These are phyloP conservation scores for Magnaporthiopsis incrustans DNA, from an alignment of 2,329 filamentous ascomycete genomes.

Conservation along the genomic window DNA sequence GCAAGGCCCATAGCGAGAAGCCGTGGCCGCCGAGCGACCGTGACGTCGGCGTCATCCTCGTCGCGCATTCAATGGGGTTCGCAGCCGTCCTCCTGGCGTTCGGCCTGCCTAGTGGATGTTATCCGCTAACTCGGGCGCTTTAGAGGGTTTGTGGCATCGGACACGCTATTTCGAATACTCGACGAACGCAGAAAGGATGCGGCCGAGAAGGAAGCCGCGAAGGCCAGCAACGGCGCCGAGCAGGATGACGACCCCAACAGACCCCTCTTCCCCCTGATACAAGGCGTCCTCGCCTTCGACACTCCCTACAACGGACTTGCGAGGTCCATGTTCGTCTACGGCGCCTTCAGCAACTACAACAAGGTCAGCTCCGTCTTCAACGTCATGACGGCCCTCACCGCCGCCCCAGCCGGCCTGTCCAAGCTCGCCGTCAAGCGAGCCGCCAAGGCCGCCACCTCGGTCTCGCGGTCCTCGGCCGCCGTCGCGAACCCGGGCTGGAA, in stretches of 20 bases:
- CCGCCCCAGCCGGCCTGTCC: constrained; percentile 36
- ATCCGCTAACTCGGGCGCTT: neutral
- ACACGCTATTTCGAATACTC: constrained; percentile 65
- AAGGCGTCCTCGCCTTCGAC: constrained; percentile 75
- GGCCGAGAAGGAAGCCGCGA: neutral
- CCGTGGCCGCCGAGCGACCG: constrained; percentile 73
- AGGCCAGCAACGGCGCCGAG: neutral
- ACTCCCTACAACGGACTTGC: constrained; percentile 70
- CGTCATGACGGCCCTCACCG: constrained; percentile 45
- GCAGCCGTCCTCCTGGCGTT: constrained; percentile 10
- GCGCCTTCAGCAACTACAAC: constrained; percentile 51
- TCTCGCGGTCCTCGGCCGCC: constrained; percentile 13
- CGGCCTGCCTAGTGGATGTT: neutral
- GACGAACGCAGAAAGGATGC: constrained; percentile 43
- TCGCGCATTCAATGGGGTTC: constrained; percentile 76
- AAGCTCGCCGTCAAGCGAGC: constrained; percentile 28
- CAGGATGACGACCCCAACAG: too few species aligned
- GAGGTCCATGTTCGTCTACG: constrained; percentile 52
- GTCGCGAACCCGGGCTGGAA: constrained; percentile 35
- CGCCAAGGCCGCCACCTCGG: constrained; percentile 17
- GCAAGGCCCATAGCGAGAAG: constrained; percentile 60
- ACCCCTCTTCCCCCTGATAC: constrained; percentile 68
- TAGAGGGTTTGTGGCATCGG: constrained; percentile 74
- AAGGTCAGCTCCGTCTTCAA: constrained; percentile 50
- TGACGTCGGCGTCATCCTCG: constrained; percentile 69